Base-by-base conservation (phyloP, 441 rosid species). In the Croton laevigatus region DNA sequence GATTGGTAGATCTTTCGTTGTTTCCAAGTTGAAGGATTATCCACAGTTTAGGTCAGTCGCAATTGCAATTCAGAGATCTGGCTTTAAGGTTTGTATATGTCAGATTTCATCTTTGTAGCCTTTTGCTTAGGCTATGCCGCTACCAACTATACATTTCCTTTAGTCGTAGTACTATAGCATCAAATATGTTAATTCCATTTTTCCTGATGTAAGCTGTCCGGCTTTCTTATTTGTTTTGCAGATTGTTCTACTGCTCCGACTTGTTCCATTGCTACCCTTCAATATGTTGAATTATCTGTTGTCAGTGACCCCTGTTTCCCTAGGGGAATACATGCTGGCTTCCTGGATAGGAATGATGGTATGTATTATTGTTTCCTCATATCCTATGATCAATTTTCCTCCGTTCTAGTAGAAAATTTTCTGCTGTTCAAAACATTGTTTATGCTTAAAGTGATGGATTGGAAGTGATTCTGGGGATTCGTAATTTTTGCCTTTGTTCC, bases 261-360 rank as follows among this genome's bases (percentile, higher is more conserved):
- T 93, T 70, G 97, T 91, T 81, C 99, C 99, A 57, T 73, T 96
- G 67, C 90, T 96, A 45, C 98, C 99, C 22, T 96, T 93, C 76
- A 90, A 82, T 82, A 81, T 96, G 85, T 72, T 96, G 87, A 96
- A 96, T 81, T 96, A 93, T 84, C 93, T 93, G 58, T 81, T 94
- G 59, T 89, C 97, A 0, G 89, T 94, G 62, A 91, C 96, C 37
- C 94, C 98, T 6, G 83, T 91, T 38, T 71, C 89, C 9, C 36
- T 87, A 20, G 89, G 81, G 27, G 84, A 84, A 62, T 94, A 88
- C 81, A 81, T 88, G 86, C 84, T 94, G 81, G 93, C 91, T 70
- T 87, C 98, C 34, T 94, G 97, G 97, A 64, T 91, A 72, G 98
- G 97, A 73, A 91, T 91, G 97, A 90, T 90, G 98, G 97, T 91